A percentile compares a stretch with the other conserved stretches of the same genome.
phyloP scores from a whole-genome alignment of 2,329 filamentous ascomycete genomes.

The Chaetomiaceae sp. region DNA sequence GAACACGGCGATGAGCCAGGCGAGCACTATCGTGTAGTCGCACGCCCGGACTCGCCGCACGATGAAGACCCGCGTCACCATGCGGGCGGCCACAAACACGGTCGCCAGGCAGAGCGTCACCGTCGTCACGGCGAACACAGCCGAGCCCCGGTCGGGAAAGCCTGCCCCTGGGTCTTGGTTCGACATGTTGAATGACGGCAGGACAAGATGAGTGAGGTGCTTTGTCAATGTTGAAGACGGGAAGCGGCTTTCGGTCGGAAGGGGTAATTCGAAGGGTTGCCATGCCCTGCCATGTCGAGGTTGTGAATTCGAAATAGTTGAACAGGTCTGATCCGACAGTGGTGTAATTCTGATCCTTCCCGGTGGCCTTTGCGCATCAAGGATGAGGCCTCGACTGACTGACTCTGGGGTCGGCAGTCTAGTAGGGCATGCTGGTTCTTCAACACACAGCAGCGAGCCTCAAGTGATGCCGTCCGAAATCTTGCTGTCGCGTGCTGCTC shows the following conservation, averaged over 20 bases:
- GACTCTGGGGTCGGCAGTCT: no score
- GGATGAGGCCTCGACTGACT: no score
- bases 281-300: background rate
- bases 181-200: background rate
- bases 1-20: conserved; percentile 69
- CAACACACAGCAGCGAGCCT: no score
- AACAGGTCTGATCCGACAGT: no score
- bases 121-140: conserved; percentile 67
- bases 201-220: background rate
- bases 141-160: conserved; percentile 50
- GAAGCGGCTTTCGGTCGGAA: no score
- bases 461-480: no score
- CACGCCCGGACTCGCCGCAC: conserved; percentile 69
- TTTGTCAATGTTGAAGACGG: background rate
- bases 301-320: no score
- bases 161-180: background rate
- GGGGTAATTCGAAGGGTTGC: background rate
- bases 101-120: conserved; percentile 65
- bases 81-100: conserved; percentile 68
- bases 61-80: conserved; percentile 68
- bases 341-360: no score
- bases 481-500: no score
- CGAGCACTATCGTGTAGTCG: conserved; percentile 75
- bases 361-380: no score
- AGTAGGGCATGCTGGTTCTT: no score